Conservation (phyloP, 148 eudicot genomes). For the Fallopia convolvulus region DNA sequence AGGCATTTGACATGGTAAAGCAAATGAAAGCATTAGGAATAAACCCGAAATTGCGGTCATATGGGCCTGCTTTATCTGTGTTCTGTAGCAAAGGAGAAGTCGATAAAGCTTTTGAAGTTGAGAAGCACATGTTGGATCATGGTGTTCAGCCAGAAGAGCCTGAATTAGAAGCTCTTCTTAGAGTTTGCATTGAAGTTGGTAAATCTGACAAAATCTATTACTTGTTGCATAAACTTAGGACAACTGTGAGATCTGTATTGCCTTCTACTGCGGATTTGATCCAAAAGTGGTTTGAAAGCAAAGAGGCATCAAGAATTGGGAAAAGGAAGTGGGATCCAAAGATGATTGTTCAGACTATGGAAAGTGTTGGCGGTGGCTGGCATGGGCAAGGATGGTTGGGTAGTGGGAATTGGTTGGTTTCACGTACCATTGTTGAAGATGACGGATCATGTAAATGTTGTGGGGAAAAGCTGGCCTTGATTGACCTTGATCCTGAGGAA, state of each 20-base stretch:
- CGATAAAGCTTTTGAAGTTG: constrained; percentile 73
- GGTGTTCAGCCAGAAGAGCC: constrained; percentile 84
- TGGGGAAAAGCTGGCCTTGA: constrained; percentile 62
- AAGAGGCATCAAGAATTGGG: constrained; percentile 58
- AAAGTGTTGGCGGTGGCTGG: constrained; percentile 90
- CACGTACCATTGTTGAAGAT: constrained; percentile 38
- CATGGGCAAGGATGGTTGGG: constrained; percentile 92
- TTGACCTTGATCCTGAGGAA: constrained; percentile 87
- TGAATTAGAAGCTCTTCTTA: constrained; percentile 67
- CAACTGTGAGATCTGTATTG: constrained; percentile 45
- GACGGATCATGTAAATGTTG: constrained; percentile 75
- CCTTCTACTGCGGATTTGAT: constrained; percentile 52
- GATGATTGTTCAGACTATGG: constrained; percentile 31
- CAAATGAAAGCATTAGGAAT: constrained; percentile 64
- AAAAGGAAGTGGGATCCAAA: constrained; percentile 61
- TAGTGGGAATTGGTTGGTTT: constrained; percentile 61
- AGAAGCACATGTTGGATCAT: constrained; percentile 72
- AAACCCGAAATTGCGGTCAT: constrained; percentile 73
- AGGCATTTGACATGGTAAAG: constrained; percentile 77
- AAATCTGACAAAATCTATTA: constrained; percentile 72
- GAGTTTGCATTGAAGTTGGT: constrained; percentile 49
- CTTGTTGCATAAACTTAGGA: constrained; percentile 73
- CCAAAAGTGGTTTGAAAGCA: constrained; percentile 69
- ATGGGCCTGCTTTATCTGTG: constrained; percentile 69
- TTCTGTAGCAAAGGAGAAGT: constrained; percentile 47